Evolutionary conservation across 1,284 basidiomycete genomes (phyloP), one percentile per base, ranked within the genome.

Genomic region (Apiotrichum veenhuisii): DNA sequence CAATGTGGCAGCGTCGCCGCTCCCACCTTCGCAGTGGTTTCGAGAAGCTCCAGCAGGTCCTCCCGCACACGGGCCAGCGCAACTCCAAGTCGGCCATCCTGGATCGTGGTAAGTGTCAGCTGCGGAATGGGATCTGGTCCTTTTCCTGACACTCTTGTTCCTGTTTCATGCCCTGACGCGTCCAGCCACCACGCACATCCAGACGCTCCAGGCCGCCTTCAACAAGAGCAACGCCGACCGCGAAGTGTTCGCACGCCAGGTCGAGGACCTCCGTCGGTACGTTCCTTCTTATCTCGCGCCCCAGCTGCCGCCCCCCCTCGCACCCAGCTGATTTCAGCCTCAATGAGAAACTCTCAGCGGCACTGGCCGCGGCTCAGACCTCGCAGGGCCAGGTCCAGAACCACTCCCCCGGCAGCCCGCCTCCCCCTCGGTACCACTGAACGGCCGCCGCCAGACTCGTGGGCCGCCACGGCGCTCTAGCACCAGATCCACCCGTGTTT

Each of bases 21-120:
- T 88, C 92, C 68, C 89, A 91, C 77, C 85, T 92, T 67, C 81
- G 88, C 55, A 88, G 91, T 59, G 89, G 89, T 57, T 93, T 92
- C 78, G 83, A 85, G 68, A 82, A 86, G 56, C 85, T 93, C 76
- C 89, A 89, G 82, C 87, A 88, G 64, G 86, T 85, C 52, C 84
- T 93, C 61, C 90, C 90, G 25, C 80, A 85, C 54, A 87, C 87
- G 48, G 89, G 88, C 80, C 89, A 91, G 82, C 88, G 91, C 80
- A 85, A 86, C 18, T 89, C 87, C 82, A 92, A 93, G 79, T 86
- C 89, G 52, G 87, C 84, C 59, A 80, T 92, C 57, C 83, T 93
- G 67, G 89, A 92, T 70, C 85, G 89, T 68, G 88, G 89, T 90
- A 68, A 60, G 82, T 81, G 25, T 14, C n/a, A n/a, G n/a, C n/a